A percentile compares a stretch with the other conserved stretches of the same genome.
These are phyloP conservation scores for Colletotrichum sidae DNA, from an alignment of 2,329 filamentous ascomycete genomes.

Conservation along the genomic window DNA sequence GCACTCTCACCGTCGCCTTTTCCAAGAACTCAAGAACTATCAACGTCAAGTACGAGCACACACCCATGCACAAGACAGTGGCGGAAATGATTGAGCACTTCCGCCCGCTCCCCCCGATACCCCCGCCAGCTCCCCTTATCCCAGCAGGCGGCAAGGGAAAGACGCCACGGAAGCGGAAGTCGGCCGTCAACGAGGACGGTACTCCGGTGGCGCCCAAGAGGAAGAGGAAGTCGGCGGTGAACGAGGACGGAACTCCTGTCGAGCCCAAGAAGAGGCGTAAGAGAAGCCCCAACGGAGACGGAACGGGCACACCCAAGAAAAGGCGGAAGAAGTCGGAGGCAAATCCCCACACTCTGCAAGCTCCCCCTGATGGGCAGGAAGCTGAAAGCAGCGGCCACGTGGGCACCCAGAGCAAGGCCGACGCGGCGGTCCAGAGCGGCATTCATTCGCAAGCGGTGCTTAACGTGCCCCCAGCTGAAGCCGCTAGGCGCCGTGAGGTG, in stretches of 20 bases:
- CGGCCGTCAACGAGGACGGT: constrained; percentile 38
- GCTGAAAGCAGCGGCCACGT: constrained; percentile 10
- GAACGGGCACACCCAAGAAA: constrained; percentile 37
- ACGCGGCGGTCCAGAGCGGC: constrained; percentile 35
- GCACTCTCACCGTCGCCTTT: constrained; percentile 62
- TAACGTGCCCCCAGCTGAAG: constrained; percentile 56
- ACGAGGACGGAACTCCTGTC: constrained; percentile 21
- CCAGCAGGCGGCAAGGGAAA: constrained; percentile 41
- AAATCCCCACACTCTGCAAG: neutral
- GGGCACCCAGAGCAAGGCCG: constrained; percentile 23
- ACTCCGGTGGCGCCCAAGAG: constrained; percentile 41
- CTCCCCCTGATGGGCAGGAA: constrained; percentile 9
- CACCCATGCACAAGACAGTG: constrained; percentile 67
- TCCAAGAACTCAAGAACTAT: constrained; percentile 59
- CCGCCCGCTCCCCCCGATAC: constrained; percentile 55
- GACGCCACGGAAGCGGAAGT: constrained; percentile 42
- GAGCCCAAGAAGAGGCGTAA: constrained; percentile 34
- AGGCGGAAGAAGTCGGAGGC: constrained; percentile 27
- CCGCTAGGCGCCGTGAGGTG: constrained; percentile 60
- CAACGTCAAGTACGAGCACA: constrained; percentile 67
- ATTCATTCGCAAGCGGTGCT: constrained; percentile 36
- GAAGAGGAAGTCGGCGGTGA: constrained; percentile 43
- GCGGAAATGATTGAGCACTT: constrained; percentile 60
- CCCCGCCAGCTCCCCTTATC: constrained; percentile 40
- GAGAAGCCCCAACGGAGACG: constrained; percentile 37